Conservation (phyloP, 2,329 filamentous ascomycete genomes). For the Beauveria bassiana region DNA sequence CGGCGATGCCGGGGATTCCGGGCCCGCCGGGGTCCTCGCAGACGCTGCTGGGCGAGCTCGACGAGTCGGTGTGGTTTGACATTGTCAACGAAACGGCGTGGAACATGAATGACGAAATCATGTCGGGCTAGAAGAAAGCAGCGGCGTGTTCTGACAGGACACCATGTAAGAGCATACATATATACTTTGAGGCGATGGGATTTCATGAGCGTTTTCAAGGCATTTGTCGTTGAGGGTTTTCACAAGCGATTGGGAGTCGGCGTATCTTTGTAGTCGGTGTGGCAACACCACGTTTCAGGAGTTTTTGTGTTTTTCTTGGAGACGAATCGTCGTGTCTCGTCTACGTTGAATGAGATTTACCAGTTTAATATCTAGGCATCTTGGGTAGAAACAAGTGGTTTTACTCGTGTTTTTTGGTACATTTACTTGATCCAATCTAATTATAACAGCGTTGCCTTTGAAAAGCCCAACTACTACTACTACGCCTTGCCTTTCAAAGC, state of each 20-base stretch:
- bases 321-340: not conserved
- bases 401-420: not conserved
- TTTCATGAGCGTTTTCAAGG: not conserved
- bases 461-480: too few relatives aligned
- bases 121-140: constrained; percentile 2
- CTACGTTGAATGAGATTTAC: not conserved
- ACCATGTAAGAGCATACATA: too few relatives aligned
- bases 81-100: constrained; percentile 12
- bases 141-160: not conserved
- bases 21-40: constrained; percentile 11
- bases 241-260: not conserved
- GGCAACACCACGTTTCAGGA: not conserved
- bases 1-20: constrained; percentile 14
- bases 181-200: not conserved
- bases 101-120: constrained; percentile 13
- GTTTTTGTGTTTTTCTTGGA: not conserved
- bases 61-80: constrained; percentile 13
- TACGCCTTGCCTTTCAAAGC: not conserved
- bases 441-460: not conserved
- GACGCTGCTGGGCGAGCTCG: constrained; percentile 9
- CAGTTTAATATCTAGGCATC: not conserved
- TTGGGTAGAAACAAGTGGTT: not conserved
- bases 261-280: not conserved
- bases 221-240: not conserved
- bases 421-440: not conserved